Conservation (phyloP, 1,284 basidiomycete species). For the Acaromyces ingoldii region DNA sequence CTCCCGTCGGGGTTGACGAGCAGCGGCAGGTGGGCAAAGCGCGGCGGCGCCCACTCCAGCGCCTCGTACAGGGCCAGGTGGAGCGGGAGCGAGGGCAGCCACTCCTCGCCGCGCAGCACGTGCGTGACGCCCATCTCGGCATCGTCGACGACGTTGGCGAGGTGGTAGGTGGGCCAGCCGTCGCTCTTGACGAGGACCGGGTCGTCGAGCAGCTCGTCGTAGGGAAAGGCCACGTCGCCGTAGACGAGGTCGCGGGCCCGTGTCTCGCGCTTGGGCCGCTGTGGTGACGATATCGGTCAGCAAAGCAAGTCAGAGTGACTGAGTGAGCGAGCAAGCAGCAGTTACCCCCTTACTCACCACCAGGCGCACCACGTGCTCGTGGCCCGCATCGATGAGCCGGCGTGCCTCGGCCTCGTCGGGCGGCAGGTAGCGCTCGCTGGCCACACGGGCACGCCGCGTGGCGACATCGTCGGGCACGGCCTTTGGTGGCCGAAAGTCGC, state of each 20-base stretch:
- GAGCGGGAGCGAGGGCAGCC: conserved; percentile 88
- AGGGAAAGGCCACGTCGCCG: conserved; percentile 62
- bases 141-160: conserved; percentile 93
- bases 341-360: conserved; percentile 61
- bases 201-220: conserved; percentile 63
- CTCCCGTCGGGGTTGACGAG: conserved; percentile 83
- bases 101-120: conserved; percentile 95
- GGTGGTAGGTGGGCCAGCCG: conserved; percentile 89
- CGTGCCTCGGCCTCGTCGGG: conserved; percentile 71
- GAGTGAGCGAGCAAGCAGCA: neutral
- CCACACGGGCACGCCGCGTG: too few species aligned
- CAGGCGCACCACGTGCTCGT: conserved; percentile 76
- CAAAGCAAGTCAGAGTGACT: too few species aligned
- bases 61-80: conserved; percentile 84
- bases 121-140: conserved; percentile 93
- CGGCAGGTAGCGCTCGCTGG: conserved; percentile 72
- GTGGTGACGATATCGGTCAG: too few species aligned
- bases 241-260: conserved; percentile 66
- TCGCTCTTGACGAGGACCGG: conserved; percentile 89
- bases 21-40: conserved; percentile 86
- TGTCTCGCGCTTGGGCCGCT: neutral
- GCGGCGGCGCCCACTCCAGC: conserved; percentile 67
- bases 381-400: conserved; percentile 66
- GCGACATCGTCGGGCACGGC: conserved; percentile 64
- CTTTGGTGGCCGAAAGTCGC: conserved; percentile 74